Evolutionary conservation across 345 rosid species (phyloP).

Genomic region (Theobroma cacao): DNA sequence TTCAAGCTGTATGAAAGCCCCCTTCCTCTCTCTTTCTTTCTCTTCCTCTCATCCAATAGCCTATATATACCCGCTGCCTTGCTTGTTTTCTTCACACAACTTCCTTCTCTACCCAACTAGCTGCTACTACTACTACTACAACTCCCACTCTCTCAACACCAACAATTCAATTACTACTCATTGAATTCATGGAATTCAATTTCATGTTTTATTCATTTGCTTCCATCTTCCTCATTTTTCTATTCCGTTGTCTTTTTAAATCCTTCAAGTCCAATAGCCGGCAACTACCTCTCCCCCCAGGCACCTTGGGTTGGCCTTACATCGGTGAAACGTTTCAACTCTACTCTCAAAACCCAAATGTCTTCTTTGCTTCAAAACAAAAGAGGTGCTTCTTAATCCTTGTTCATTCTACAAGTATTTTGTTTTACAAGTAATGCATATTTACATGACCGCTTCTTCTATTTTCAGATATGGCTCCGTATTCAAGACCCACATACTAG

Average conservation of each 20-base stretch:
- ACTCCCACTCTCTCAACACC: background rate
- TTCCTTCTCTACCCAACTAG: background rate
- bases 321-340: constrained; percentile 84
- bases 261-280: constrained; percentile 16
- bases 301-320: constrained; percentile 82
- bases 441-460: background rate
- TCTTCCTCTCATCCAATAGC: background rate
- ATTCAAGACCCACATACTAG: constrained; percentile 79
- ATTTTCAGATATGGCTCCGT: constrained; percentile 59
- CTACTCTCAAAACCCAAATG: constrained; percentile 86
- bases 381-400: constrained; percentile 33
- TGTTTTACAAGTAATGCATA: background rate
- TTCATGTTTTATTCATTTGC: constrained; percentile 13
- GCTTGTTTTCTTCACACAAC: constrained; percentile 22
- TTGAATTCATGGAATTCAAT: constrained; percentile 34
- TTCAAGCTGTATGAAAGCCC: constrained; percentile 52
- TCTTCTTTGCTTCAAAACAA: constrained; percentile 69
- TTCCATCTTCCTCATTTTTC: constrained; percentile 30
- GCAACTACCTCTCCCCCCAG: constrained; percentile 74
- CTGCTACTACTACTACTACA: too few species aligned
- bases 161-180: background rate
- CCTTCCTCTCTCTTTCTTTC: background rate
- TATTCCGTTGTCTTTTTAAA: constrained; percentile 32
- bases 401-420: background rate
- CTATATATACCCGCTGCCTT: constrained; percentile 34